Evolutionary conservation across 83 land plant species (phyloP).

Genomic region (Diphasiastrum complanatum): DNA sequence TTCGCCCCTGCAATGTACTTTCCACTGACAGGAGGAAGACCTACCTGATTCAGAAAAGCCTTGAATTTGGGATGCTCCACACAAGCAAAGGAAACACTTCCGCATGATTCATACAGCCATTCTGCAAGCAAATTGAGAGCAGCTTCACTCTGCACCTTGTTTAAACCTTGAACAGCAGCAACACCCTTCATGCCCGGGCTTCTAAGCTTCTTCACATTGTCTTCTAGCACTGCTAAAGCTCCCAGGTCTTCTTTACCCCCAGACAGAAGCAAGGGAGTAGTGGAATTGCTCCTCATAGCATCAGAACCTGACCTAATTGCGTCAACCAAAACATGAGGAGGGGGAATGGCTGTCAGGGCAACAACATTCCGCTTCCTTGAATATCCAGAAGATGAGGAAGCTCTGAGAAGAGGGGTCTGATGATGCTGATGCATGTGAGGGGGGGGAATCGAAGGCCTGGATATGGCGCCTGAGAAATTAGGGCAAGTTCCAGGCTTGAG

Average conservation of each 20-base stretch:
- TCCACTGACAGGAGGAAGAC: constrained; percentile 57
- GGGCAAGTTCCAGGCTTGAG: constrained; percentile 79
- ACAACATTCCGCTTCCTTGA: too few relatives aligned
- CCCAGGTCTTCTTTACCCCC: constrained; percentile 88
- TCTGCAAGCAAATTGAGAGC: constrained; percentile 60
- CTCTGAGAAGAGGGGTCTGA: too few relatives aligned
- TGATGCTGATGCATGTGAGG: not conserved
- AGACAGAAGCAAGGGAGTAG: constrained; percentile 42
- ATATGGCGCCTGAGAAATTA: constrained; percentile 42
- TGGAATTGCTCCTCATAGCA: too few relatives aligned
- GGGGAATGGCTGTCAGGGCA: constrained; percentile 26
- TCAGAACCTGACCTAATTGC: too few relatives aligned
- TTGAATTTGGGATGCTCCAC: constrained; percentile 83
- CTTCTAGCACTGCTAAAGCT: constrained; percentile 71
- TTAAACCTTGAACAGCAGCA: too few relatives aligned
- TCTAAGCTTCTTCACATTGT: constrained; percentile 82
- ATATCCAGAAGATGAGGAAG: too few relatives aligned
- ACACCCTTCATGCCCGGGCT: constrained; percentile 38
- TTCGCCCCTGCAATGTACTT: constrained; percentile 47
- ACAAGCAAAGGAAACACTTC: constrained; percentile 70
- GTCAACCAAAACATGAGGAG: too few relatives aligned
- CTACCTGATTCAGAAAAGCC: constrained; percentile 70
- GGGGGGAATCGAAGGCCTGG: constrained; percentile 29
- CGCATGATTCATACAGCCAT: constrained; percentile 88
- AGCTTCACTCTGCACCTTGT: constrained; percentile 46